Conservation (phyloP, 352 stramenopile genomes). For the Pythium chondricola region DNA sequence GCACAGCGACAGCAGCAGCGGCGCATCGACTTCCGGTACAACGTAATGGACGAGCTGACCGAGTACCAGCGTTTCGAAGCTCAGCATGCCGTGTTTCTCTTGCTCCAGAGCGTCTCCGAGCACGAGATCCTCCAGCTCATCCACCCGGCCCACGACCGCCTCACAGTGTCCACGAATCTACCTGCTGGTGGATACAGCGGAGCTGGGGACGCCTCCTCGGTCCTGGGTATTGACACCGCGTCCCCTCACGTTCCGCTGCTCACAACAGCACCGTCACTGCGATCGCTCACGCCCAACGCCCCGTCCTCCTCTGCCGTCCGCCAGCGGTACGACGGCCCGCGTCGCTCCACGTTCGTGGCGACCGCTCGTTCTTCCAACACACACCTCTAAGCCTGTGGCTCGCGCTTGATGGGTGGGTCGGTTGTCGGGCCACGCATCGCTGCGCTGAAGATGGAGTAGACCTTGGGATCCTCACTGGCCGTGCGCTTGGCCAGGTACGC, state of each 20-base stretch:
- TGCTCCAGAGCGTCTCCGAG: constrained; percentile 58
- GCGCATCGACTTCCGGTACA: constrained; percentile 55
- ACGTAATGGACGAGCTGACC: constrained; percentile 59
- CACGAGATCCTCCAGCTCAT: constrained; percentile 54
- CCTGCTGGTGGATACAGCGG: not conserved
- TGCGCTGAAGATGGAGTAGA: constrained; percentile 24
- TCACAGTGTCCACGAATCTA: constrained; percentile 7
- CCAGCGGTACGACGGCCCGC: constrained; percentile 2
- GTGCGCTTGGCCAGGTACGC: constrained; percentile 25
- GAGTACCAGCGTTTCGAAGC: constrained; percentile 56
- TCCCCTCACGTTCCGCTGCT: not conserved
- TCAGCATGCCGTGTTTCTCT: constrained; percentile 55
- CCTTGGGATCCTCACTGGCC: not conserved
- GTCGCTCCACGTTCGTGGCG: constrained; percentile 10
- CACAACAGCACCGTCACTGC: not conserved
- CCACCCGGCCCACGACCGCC: constrained; percentile 25
- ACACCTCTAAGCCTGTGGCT: constrained; percentile 9
- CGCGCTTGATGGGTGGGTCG: constrained; percentile 3
- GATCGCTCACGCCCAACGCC: constrained; percentile 5
- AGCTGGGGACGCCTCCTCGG: too few relatives aligned
- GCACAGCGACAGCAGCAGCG: constrained; percentile 40
- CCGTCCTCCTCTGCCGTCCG: not conserved
- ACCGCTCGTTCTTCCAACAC: constrained; percentile 5
- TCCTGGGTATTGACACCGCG: too few relatives aligned
- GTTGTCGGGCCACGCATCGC: not conserved